Base-by-base conservation (phyloP, 1,284 basidiomycete species). In the Mycocalia duriaeana region DNA sequence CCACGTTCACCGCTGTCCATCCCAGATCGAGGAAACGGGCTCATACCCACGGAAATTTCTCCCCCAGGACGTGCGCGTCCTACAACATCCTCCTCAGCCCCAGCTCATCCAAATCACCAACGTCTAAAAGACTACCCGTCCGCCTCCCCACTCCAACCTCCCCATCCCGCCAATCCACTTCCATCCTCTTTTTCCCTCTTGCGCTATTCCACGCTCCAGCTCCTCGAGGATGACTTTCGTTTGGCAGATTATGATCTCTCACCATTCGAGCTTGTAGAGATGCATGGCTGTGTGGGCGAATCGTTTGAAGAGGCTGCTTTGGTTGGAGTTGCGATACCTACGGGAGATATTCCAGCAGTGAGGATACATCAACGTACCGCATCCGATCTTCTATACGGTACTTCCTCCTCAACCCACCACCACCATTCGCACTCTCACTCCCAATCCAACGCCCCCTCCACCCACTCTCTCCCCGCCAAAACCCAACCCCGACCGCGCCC, bases 201-300 rank as follows among this genome's bases (percentile, higher is more conserved):
- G 14, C 72, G 80, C 2, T 87, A 82, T 56, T 77, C 82, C 1
- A 84, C 82, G 0, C 82, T 82, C 2, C 73, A 82, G 53, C 63
- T 83, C 13, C 70, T 88, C 25, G 81, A 88, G 53, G 84, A 86
- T 57, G 79, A 81, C 24, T 75, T 74, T 45, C 55, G 66, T 5
- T 59, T 85, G 6, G 64, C 70, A 0, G 82, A 77, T 73, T 85
- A 84, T 51, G 62, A 72, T 38, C 57, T 85, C 9, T 63, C 69
- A 5, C 72, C 81, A 0, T 70, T 79, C 50, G 85, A 88, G 54
- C 70, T 88, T 7, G 68, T 88, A 13, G 85, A 88, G 57, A 61
- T 88, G 7, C 82, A 88, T 40, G 52, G 53, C 61, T 70, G 24
- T 50, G 62, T 13, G 64, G 69, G 44, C 55, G 68, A 47, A 52